Conservation (phyloP, 768 basidiomycete genomes). For the Hericium erinaceus region DNA sequence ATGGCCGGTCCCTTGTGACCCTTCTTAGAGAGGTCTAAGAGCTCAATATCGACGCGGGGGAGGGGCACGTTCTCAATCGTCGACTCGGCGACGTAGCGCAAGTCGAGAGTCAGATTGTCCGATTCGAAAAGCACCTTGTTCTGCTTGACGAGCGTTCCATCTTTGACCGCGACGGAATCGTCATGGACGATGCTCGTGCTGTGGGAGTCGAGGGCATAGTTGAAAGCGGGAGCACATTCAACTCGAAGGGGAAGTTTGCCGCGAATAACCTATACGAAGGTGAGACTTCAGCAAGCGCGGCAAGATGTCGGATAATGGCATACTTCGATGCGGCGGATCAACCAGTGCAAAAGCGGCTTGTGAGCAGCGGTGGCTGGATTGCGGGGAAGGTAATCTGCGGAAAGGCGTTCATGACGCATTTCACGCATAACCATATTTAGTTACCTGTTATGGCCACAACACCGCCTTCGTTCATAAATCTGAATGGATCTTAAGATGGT, state of each 20-base stretch:
- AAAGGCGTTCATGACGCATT: conserved; percentile 3
- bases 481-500: conserved; percentile 12
- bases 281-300: background rate
- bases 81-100: conserved; percentile 64
- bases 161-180: conserved; percentile 26
- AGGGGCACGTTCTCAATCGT: conserved; percentile 37
- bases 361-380: conserved; percentile 30
- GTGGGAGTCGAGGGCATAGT: conserved; percentile 79
- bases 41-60: conserved; percentile 49
- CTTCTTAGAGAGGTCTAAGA: conserved; percentile 55
- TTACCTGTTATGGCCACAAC: conserved; percentile 76
- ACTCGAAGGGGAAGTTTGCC: conserved; percentile 72
- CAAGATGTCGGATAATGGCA: conserved; percentile 1
- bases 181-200: conserved; percentile 48
- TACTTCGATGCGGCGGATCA: conserved; percentile 74
- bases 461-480: conserved; percentile 80
- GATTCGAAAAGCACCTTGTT: conserved; percentile 59
- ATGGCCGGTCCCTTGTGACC: conserved; percentile 71
- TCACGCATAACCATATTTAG: background rate
- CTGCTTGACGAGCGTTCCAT: conserved; percentile 24
- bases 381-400: conserved; percentile 71
- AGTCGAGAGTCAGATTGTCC: conserved; percentile 51
- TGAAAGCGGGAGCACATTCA: conserved; percentile 94
- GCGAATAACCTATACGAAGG: conserved; percentile 54
- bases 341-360: conserved; percentile 73